These are phyloP conservation scores for Brassica carinata DNA, from an alignment of 345 rosid genomes.

Conservation along the genomic window DNA sequence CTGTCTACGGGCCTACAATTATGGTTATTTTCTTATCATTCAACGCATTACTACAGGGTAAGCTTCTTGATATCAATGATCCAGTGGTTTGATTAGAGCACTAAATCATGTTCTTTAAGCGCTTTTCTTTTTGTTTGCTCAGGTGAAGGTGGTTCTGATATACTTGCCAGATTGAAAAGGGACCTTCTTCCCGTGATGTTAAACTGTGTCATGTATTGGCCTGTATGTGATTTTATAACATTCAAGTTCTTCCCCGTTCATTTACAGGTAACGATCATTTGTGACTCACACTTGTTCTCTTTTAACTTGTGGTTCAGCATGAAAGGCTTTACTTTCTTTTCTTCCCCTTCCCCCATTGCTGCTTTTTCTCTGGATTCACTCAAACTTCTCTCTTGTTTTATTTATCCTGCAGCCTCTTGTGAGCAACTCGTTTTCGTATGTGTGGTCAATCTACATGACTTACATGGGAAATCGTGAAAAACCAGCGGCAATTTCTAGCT, in stretches of 20 bases:
- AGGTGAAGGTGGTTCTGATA: constrained; percentile 70
- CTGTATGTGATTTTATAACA: constrained; percentile 83
- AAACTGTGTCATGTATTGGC: constrained; percentile 86
- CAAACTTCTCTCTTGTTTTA: neutral
- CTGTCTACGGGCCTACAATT: constrained; percentile 73
- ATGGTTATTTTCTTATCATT: constrained; percentile 69
- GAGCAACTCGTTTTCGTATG: constrained; percentile 82
- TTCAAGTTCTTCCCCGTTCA: constrained; percentile 79
- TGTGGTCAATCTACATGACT: constrained; percentile 86
- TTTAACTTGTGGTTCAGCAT: neutral
- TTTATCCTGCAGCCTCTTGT: constrained; percentile 63
- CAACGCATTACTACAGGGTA: constrained; percentile 74
- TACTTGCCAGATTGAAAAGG: constrained; percentile 69
- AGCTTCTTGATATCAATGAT: neutral
- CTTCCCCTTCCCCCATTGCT: neutral
- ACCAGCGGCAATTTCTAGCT: constrained; percentile 43
- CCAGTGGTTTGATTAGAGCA: neutral
- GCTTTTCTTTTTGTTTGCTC: constrained; percentile 15
- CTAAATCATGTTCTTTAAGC: neutral
- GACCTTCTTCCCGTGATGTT: constrained; percentile 72
- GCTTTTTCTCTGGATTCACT: neutral
- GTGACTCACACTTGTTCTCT: neutral
- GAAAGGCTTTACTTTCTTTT: neutral
- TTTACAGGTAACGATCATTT: constrained; percentile 58
- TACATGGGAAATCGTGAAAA: constrained; percentile 79